A percentile compares a stretch with the other conserved stretches of the same genome.
phyloP scores from a whole-genome alignment of 176 grass and related monocot species.

The Phragmites australis region DNA sequence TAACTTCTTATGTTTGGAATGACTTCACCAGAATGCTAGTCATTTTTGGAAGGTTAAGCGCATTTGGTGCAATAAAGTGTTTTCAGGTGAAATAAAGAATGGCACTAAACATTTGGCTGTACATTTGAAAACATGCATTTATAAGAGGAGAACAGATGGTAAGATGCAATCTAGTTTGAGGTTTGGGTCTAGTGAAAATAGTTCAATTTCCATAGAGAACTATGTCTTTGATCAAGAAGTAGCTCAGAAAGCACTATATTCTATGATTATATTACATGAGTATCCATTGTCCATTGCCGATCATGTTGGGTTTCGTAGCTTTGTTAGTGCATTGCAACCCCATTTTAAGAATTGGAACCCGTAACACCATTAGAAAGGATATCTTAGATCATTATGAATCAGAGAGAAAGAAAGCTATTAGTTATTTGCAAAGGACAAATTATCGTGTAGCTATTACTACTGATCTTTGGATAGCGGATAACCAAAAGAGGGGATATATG shows the following conservation, averaged over 20 bases:
- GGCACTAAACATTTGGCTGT: too few species aligned
- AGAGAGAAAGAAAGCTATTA: too few species aligned
- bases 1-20: too few species aligned
- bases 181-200: too few species aligned
- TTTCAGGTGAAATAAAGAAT: neutral
- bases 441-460: constrained; percentile 24
- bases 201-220: too few species aligned
- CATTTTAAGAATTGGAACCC: neutral
- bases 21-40: neutral
- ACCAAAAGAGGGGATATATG: constrained; percentile 32
- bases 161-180: neutral
- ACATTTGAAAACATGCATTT: neutral
- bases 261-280: neutral
- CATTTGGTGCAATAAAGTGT: neutral
- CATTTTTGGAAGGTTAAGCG: neutral
- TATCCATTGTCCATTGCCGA: too few species aligned
- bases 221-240: too few species aligned
- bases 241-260: too few species aligned
- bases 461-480: constrained; percentile 21
- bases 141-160: neutral
- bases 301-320: too few species aligned
- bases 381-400: neutral
- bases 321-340: neutral
- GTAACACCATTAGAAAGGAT: neutral
- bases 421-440: too few species aligned